A percentile compares a stretch with the other conserved stretches of the same genome.
phyloP scores from a whole-genome alignment of 2,329 filamentous ascomycete species.

The Hansfordia pulvinata region DNA sequence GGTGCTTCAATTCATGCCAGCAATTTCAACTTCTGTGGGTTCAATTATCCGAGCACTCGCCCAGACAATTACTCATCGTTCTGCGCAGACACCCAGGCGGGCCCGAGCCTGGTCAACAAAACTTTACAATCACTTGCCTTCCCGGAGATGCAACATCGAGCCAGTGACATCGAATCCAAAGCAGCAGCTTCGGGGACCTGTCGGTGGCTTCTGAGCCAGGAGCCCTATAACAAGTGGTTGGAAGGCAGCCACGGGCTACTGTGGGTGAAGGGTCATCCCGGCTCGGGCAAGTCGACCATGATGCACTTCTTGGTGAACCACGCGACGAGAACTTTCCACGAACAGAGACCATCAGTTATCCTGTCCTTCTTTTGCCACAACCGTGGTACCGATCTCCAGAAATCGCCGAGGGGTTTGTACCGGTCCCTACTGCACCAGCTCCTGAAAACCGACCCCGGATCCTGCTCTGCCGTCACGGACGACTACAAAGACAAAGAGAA shows the following conservation, averaged over 20 bases:
- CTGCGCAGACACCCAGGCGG: too few relatives aligned
- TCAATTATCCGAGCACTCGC: too few relatives aligned
- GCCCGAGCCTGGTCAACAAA: too few relatives aligned
- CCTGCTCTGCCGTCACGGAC: too few relatives aligned
- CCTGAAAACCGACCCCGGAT: too few relatives aligned
- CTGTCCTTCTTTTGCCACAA: slow-evolving; percentile 13
- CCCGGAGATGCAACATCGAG: too few relatives aligned
- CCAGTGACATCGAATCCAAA: too few relatives aligned
- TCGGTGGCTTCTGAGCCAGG: slow-evolving; percentile 22
- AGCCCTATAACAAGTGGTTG: slow-evolving; percentile 21
- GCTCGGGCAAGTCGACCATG: slow-evolving; percentile 25
- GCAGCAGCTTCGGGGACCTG: too few relatives aligned
- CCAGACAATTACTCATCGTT: too few relatives aligned
- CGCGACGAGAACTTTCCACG: slow-evolving; percentile 4
- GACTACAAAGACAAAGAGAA: slow-evolving; percentile 1
- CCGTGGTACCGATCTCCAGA: neutral
- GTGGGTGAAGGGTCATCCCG: slow-evolving; percentile 32
- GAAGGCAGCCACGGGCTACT: slow-evolving; percentile 22
- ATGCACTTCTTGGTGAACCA: slow-evolving; percentile 10
- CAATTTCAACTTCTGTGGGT: too few relatives aligned
- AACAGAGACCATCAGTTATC: neutral
- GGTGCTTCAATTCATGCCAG: too few relatives aligned
- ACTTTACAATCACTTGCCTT: too few relatives aligned
- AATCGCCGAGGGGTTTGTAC: neutral
- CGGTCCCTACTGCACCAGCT: slow-evolving; percentile 19